A percentile compares a stretch with the other conserved stretches of the same genome.
Evolutionary conservation across 2,329 filamentous ascomycete genomes (phyloP).

Genomic region (Colletotrichum somersetense): DNA sequence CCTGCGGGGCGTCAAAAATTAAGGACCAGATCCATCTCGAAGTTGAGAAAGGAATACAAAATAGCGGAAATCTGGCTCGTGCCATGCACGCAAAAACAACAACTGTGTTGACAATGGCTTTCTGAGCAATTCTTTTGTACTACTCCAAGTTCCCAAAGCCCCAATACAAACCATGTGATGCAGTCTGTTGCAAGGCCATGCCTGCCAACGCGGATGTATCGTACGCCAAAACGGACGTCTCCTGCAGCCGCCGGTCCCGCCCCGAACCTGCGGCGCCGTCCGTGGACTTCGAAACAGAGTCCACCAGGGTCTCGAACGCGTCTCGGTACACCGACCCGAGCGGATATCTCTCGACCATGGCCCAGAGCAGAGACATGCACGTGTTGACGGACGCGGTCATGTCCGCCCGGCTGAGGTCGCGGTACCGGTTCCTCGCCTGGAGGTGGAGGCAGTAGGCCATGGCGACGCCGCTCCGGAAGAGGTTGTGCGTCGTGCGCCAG

Average conservation of each 20-base stretch:
- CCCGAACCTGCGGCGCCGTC: neutral
- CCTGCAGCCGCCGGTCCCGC: neutral
- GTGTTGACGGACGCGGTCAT: conserved; percentile 39
- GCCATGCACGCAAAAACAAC: too few relatives aligned
- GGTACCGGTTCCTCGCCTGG: neutral
- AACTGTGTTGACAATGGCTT: neutral
- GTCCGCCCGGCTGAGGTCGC: conserved; percentile 14
- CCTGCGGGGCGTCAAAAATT: too few relatives aligned
- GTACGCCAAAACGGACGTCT: neutral
- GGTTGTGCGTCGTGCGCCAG: conserved; percentile 47
- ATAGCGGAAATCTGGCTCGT: too few relatives aligned
- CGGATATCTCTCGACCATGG: conserved; percentile 48
- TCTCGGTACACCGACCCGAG: conserved; percentile 46
- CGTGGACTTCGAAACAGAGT: neutral
- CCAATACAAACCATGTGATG: conserved; percentile 17
- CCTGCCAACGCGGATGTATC: neutral
- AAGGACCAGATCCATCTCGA: too few relatives aligned
- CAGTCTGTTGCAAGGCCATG: neutral
- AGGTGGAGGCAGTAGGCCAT: conserved; percentile 44
- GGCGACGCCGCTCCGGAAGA: conserved; percentile 45
- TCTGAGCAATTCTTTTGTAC: neutral
- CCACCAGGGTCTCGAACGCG: conserved; percentile 44
- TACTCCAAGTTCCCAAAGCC: conserved; percentile 10
- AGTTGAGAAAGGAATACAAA: neutral
- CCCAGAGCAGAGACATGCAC: conserved; percentile 47